Base-by-base conservation (phyloP, 2,329 filamentous ascomycete species). In the Ophiostoma ulmi region DNA sequence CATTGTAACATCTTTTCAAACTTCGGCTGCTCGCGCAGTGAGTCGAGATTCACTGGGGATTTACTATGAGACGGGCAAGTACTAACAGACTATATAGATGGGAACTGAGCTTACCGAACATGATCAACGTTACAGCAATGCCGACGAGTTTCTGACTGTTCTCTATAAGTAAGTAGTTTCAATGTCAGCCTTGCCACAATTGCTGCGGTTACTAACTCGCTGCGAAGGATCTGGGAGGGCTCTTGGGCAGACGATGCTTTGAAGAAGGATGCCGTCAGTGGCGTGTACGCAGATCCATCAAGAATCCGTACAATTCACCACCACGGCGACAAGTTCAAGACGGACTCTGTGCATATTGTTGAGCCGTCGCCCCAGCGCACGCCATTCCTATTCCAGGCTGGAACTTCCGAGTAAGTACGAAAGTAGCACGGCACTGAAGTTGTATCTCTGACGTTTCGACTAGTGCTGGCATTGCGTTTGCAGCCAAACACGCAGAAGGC, bases 181-280 rank as follows among this genome's bases (percentile, higher is more conserved):
- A 6, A 10, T 13, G 5, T 13, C 17, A 26, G 3, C 11, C 31
- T 13, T 0, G 10, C 31, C 4, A 22, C 7, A 13, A 11, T 1
- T 3, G 1, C 11, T 11, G 22, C 17, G 1, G 10, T 58, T 22
- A 58, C 17, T 48, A 48, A 48, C n/a, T n/a, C 7, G 17, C 44
- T 17, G 55, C 26, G 11, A 5, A 64, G 61, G 17, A 64, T 64
- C 13, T 64, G 61, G 61, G 61, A 64, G 17, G 61, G 61, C 1
- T 64, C 61, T 5, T 64, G 61, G 61, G 61, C 61, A n/a, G 61
- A 64, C 61, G 61, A 35, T 38, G 61, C 61, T n/a, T 7, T 64
- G 26, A 64, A 64, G 61, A 64, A 64, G 61, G 61, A 64, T 64
- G 26, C 61, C 17, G 14, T 22, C 13, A 35, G 26, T 13, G 26